phyloP scores from a whole-genome alignment of 768 basidiomycete genomes.

The Crassisporium funariophilum region DNA sequence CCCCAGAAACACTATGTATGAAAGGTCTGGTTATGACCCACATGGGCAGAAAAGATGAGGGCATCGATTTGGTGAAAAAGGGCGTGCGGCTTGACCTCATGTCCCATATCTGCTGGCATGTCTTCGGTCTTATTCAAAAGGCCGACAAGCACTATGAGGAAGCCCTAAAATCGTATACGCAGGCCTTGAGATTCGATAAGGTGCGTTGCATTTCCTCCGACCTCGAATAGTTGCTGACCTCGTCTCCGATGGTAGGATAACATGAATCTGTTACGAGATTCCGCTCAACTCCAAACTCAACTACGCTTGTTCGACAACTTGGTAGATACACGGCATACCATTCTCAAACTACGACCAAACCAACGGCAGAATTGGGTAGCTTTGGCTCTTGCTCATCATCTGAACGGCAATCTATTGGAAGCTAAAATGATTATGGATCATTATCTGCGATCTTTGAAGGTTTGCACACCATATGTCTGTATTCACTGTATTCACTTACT shows the following conservation, averaged over 20 bases:
- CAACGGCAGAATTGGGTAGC: conserved; percentile 89
- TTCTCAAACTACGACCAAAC: conserved; percentile 79
- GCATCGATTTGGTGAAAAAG: conserved; percentile 81
- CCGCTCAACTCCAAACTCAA: conserved; percentile 87
- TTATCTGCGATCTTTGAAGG: conserved; percentile 74
- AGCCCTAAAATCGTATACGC: conserved; percentile 88
- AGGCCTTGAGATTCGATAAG: conserved; percentile 88
- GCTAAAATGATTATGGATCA: conserved; percentile 74
- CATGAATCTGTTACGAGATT: conserved; percentile 89
- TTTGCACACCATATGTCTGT: no score
- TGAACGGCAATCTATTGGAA: conserved; percentile 73
- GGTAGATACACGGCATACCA: conserved; percentile 79
- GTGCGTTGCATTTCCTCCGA: conserved; percentile 43
- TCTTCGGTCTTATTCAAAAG: conserved; percentile 93
- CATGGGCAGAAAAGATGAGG: conserved; percentile 79
- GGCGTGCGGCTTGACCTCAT: conserved; percentile 79
- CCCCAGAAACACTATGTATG: conserved; percentile 91
- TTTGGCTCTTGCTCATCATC: conserved; percentile 84
- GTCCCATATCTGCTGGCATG: conserved; percentile 98
- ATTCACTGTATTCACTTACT: neutral
- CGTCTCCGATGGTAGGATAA: conserved; percentile 74
- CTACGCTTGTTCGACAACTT: conserved; percentile 77
- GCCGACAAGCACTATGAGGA: conserved; percentile 94
- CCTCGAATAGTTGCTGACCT: neutral
- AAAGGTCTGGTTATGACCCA: conserved; percentile 88